phyloP scores from a whole-genome alignment of 345 rosid species.

The Theobroma cacao region DNA sequence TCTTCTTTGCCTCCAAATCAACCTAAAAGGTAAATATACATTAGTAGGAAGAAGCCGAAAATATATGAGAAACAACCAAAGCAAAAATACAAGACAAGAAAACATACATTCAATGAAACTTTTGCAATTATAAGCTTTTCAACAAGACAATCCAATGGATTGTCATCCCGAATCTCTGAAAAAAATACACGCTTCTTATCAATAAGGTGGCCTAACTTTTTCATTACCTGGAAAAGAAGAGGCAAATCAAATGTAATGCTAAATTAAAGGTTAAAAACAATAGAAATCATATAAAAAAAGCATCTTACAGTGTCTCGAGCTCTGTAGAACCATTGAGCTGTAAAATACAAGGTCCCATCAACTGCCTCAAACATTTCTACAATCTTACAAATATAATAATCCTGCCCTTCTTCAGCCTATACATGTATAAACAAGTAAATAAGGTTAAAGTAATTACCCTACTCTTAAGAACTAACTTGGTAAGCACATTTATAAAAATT shows the following conservation, averaged over 20 bases:
- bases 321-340: conserved; percentile 80
- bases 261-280: background rate
- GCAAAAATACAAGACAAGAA: background rate
- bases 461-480: background rate
- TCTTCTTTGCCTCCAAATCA: conserved; percentile 30
- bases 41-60: background rate
- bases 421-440: background rate
- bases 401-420: conserved; percentile 51
- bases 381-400: conserved; percentile 47
- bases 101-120: conserved; percentile 42
- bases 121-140: conserved; percentile 43
- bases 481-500: background rate
- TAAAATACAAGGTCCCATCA: conserved; percentile 41
- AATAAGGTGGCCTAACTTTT: conserved; percentile 20
- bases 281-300: background rate
- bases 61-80: background rate
- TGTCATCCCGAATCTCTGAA: conserved; percentile 53
- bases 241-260: too few species aligned
- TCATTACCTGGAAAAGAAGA: conserved; percentile 43
- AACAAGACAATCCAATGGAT: conserved; percentile 48
- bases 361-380: conserved; percentile 59
- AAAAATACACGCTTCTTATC: conserved; percentile 54
- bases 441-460: background rate
- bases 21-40: conserved; percentile 29
- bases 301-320: conserved; percentile 67